Conservation (phyloP, 768 basidiomycete species). For the Harrya chromipes region DNA sequence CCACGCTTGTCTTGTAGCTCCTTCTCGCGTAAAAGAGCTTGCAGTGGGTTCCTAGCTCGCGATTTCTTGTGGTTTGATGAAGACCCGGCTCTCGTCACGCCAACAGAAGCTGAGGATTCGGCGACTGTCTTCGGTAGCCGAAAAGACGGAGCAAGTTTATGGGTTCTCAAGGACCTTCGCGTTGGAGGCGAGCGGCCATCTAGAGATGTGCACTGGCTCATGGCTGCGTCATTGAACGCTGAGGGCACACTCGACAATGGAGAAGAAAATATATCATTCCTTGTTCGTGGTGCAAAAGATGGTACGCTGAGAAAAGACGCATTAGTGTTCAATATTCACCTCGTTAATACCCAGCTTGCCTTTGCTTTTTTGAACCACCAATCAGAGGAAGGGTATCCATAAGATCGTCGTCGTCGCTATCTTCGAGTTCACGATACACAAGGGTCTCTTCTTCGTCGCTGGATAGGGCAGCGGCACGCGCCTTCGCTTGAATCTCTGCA, state of each 20-base stretch:
- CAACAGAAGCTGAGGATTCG: constrained; percentile 3
- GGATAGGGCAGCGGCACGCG: constrained; percentile 43
- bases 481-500: constrained; percentile 62
- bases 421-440: constrained; percentile 44
- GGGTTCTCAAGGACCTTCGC: constrained; percentile 20
- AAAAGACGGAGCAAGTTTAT: constrained; percentile 11
- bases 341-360: constrained; percentile 5
- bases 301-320: constrained; percentile 4
- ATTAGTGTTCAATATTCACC: not conserved
- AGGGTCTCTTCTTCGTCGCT: constrained; percentile 42
- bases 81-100: not conserved
- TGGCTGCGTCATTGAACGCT: not conserved
- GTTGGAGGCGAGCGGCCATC: constrained; percentile 2
- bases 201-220: not conserved
- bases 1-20: constrained; percentile 27
- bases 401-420: constrained; percentile 51
- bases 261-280: constrained; percentile 16
- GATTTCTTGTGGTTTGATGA: constrained; percentile 17
- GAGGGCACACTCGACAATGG: constrained; percentile 23
- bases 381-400: constrained; percentile 18
- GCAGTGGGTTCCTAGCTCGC: constrained; percentile 48
- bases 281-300: not conserved
- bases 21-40: constrained; percentile 55
- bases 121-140: constrained; percentile 12
- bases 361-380: not conserved